A percentile compares a stretch with the other conserved stretches of the same genome.
These are phyloP conservation scores for Euphorbia celastroides DNA, from an alignment of 441 rosid genomes.

Conservation along the genomic window DNA sequence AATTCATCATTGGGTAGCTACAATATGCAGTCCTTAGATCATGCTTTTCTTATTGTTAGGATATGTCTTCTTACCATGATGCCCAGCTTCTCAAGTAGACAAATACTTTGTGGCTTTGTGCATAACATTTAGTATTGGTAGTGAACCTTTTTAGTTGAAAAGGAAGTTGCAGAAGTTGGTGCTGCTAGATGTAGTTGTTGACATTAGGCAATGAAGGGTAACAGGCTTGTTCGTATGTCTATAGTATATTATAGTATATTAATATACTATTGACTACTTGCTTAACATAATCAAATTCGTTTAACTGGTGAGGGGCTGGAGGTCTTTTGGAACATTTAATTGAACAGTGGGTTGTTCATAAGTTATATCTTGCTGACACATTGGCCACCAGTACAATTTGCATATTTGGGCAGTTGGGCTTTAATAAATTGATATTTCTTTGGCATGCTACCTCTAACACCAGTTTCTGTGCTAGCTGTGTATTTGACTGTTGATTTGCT, in stretches of 20 bases:
- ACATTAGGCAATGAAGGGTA: background rate
- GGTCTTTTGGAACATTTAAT: background rate
- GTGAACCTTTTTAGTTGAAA: too few relatives aligned
- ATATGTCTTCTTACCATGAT: background rate
- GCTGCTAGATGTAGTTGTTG: background rate
- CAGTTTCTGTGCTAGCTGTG: background rate
- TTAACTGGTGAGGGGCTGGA: background rate
- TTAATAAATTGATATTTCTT: background rate
- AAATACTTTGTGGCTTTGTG: too few relatives aligned
- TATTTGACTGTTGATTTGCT: too few relatives aligned
- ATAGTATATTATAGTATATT: too few relatives aligned
- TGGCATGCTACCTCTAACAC: background rate
- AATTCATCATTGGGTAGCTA: background rate
- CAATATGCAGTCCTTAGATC: background rate
- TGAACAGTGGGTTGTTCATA: background rate
- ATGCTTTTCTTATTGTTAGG: background rate
- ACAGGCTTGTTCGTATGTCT: background rate
- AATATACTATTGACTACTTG: too few relatives aligned
- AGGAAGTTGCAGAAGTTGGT: background rate
- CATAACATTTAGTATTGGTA: too few relatives aligned
- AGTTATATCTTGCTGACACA: background rate
- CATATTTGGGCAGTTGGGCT: too few relatives aligned
- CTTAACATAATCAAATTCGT: background rate
- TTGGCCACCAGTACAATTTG: background rate
- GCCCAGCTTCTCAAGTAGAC: background rate